Evolutionary conservation across 192 early-diverging fungal species (phyloP).

Genomic region (Umbelopsis isabellina): DNA sequence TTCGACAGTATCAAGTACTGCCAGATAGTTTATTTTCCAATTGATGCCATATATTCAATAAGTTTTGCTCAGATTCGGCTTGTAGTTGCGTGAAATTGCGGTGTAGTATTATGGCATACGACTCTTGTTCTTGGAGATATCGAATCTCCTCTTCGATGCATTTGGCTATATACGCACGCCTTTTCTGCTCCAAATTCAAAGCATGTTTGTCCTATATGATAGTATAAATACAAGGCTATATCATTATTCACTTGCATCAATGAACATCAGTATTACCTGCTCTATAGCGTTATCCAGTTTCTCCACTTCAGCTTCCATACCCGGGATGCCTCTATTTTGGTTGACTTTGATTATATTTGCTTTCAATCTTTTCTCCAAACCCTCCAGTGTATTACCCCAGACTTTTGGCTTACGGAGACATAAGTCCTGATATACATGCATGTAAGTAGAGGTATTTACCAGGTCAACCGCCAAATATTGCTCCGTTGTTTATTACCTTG

Average conservation of each 20-base stretch:
- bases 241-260: too few species aligned
- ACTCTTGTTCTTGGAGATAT: conserved; percentile 14
- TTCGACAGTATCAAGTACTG: not conserved
- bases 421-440: conserved; percentile 35
- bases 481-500: conserved; percentile 31
- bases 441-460: not conserved
- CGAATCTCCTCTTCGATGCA: conserved; percentile 10
- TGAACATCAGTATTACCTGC: conserved; percentile 34
- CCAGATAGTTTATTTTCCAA: conserved; percentile 1
- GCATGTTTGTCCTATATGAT: not conserved
- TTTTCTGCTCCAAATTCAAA: not conserved
- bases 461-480: not conserved
- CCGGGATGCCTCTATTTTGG: conserved; percentile 44
- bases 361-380: conserved; percentile 52
- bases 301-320: conserved; percentile 48
- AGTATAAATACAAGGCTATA: too few species aligned
- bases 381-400: conserved; percentile 50
- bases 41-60: conserved; percentile 7
- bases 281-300: conserved; percentile 39
- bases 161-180: not conserved
- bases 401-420: conserved; percentile 52
- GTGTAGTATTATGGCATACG: conserved; percentile 8
- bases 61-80: conserved; percentile 9
- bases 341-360: conserved; percentile 53
- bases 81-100: conserved; percentile 14